Evolutionary conservation across 139 green algal species (phyloP), one percentile per base, ranked within the genome.

Genomic region (Dunaliella sp.): DNA sequence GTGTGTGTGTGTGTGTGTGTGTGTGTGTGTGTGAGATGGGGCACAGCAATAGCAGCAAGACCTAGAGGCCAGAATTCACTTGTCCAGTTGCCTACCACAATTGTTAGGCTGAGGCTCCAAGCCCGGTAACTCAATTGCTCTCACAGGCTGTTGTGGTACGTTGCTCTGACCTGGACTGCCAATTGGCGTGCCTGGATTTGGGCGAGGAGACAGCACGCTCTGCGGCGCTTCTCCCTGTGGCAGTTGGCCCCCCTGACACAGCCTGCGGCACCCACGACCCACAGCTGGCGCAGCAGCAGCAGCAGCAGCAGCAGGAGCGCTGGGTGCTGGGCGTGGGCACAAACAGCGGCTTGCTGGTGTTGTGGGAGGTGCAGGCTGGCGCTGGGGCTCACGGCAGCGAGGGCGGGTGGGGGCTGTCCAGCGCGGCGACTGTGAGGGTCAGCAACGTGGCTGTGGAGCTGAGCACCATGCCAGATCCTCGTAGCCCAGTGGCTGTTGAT

Each of bases 371-470:
- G 30, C n/a, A 28, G 30, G 76, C n/a, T 28, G n/a, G 1, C 1
- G 7, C 30, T 38, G 76, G 76, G 24, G 24, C 7, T 7, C 7
- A 65, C 16, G 16, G 48, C 48, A 65, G 7, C 16, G 48, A 7
- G 7, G 48, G 7, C 16, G 48, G 48, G 16, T 83, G 81, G 81
- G 73, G 38, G 81, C 26, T 84, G 2, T 77, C 73, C 1, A 32
- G 58, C 26, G 81, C 80, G 35, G 36, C 78, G 2, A 74, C 37
- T 32, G 65, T 89, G 0, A 38, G 58, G 25, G 73, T 88, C 34
- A 84, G 87, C 81, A 82, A 85, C 28, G 84, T 90, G 36, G 76
- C 84, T 22, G 81, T 88, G 33, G 80, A 88, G 84, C 82, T 90
- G 25, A 33, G 38, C 32, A n/a, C 57, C 16, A 36, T 83, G 35